phyloP scores from a whole-genome alignment of 192 early-diverging fungal species.

The Chytriomyces sp. region DNA sequence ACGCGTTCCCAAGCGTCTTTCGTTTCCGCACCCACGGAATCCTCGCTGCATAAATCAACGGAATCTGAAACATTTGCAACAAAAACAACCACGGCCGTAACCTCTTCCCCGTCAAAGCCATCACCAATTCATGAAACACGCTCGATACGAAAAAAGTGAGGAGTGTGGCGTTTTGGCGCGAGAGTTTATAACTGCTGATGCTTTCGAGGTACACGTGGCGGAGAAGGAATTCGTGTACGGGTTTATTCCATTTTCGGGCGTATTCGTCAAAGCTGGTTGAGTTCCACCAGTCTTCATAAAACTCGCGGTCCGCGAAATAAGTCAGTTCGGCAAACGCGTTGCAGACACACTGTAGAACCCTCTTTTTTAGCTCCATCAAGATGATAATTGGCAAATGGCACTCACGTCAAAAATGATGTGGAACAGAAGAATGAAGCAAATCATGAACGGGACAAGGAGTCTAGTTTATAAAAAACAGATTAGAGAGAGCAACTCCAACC shows the following conservation, averaged over 20 bases:
- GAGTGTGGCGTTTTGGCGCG: conserved; percentile 72
- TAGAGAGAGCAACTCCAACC: background rate
- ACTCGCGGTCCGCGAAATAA: conserved; percentile 92
- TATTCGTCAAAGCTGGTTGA: conserved; percentile 87
- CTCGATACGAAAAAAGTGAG: conserved; percentile 82
- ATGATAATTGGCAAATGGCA: background rate
- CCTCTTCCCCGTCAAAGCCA: conserved; percentile 69
- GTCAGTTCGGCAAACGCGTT: conserved; percentile 96
- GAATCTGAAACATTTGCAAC: conserved; percentile 89
- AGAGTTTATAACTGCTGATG: conserved; percentile 72
- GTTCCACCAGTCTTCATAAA: conserved; percentile 99
- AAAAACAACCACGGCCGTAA: conserved; percentile 79
- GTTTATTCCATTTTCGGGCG: conserved; percentile 89
- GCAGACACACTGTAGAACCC: conserved; percentile 83
- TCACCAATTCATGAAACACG: conserved; percentile 81
- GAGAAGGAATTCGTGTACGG: conserved; percentile 88
- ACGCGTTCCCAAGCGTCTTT: conserved; percentile 74
- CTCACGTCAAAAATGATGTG: conserved; percentile 88
- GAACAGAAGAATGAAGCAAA: conserved; percentile 89
- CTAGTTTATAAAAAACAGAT: conserved; percentile 18
- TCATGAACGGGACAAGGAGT: conserved; percentile 87
- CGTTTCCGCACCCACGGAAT: conserved; percentile 63
- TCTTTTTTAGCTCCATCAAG: background rate
- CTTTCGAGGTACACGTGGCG: conserved; percentile 88
- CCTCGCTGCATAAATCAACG: conserved; percentile 76